Base-by-base conservation (phyloP, 1,284 basidiomycete species). In the Trichosporon asahii region DNA sequence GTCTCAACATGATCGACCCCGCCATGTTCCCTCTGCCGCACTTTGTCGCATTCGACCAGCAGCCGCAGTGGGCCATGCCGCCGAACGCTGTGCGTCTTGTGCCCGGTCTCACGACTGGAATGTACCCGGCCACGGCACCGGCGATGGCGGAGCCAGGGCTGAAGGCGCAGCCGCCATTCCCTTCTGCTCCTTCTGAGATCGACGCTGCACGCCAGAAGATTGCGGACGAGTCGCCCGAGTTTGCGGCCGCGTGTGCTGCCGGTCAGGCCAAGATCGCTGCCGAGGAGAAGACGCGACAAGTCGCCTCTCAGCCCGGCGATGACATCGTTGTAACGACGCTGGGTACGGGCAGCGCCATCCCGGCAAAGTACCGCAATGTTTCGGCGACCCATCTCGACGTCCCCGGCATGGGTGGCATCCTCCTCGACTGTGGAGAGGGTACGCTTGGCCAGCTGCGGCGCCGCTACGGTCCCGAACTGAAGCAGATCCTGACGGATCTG, bases 351-450 rank as follows among this genome's bases (percentile, higher is more conserved):
- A 95, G 93, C 76, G 91, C 94, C 0, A 81, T 92, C 35, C 93
- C 95, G 0, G 91, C 88, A 55, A 91, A 90, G 79, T 92, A 92
- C 77, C 88, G 94, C 66, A 96, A 95, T 78, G 94, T 95, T 0
- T 91, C 91, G 6, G 86, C 89, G 0, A 93, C 90, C 0, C 85
- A 94, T 4, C 82, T 96, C 21, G 86, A 87, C 66, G 88, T 93
- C 53, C 90, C 93, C 0, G 82, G 83, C 0, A 83, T 86, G 69
- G 91, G 91, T 0, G 88, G 87, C 69, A 84, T 98, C 29, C 84
- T 98, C n/a, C 87, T 98, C 2, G 96, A 98, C 76, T 88, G 88
- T 1, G 95, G 95, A 0, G 95, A 98, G 82, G 93, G 93, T 0
- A 95, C 95, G 0, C 91, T 91, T 85, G 95, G 94, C 1, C 94